phyloP scores from a whole-genome alignment of 2,329 filamentous ascomycete species.

The Trichoderma simmonsii region DNA sequence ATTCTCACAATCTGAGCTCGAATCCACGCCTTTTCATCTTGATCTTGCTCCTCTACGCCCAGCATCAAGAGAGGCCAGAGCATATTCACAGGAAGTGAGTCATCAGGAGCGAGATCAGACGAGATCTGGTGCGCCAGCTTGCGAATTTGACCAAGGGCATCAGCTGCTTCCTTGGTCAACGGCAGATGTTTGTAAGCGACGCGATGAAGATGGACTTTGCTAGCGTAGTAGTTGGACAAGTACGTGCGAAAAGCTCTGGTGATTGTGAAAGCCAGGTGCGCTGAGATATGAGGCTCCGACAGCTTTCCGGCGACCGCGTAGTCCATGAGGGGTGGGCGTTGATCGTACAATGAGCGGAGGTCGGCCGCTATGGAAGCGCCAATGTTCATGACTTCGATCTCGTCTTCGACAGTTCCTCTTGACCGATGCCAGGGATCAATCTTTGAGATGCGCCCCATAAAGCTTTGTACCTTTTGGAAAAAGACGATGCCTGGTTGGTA shows the following conservation, averaged over 20 bases:
- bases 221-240: constrained; percentile 55
- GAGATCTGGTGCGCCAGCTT: constrained; percentile 44
- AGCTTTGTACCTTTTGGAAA: constrained; percentile 56
- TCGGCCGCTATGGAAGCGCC: constrained; percentile 50
- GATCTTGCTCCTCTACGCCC: constrained; percentile 52
- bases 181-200: constrained; percentile 55
- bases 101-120: constrained; percentile 38
- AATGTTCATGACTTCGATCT: constrained; percentile 56
- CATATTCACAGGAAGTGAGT: constrained; percentile 53
- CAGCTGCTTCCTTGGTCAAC: constrained; percentile 46
- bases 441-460: constrained; percentile 54
- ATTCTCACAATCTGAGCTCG: constrained; percentile 46
- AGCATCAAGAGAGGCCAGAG: constrained; percentile 57
- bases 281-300: constrained; percentile 46
- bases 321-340: constrained; percentile 54
- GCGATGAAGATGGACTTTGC: constrained; percentile 54
- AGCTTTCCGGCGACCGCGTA: constrained; percentile 52
- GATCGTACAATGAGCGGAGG: constrained; percentile 47
- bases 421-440: constrained; percentile 56
- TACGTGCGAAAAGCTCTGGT: constrained; percentile 54
- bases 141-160: constrained; percentile 49
- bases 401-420: constrained; percentile 54
- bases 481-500: constrained; percentile 56
- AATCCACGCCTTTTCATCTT: constrained; percentile 49
- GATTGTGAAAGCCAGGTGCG: constrained; percentile 47